Percentiles rank a stretch among this genome's conserved stretches.
Conservation (phyloP, 139 green algal genomes). For the Micractinium sp. region DNA sequence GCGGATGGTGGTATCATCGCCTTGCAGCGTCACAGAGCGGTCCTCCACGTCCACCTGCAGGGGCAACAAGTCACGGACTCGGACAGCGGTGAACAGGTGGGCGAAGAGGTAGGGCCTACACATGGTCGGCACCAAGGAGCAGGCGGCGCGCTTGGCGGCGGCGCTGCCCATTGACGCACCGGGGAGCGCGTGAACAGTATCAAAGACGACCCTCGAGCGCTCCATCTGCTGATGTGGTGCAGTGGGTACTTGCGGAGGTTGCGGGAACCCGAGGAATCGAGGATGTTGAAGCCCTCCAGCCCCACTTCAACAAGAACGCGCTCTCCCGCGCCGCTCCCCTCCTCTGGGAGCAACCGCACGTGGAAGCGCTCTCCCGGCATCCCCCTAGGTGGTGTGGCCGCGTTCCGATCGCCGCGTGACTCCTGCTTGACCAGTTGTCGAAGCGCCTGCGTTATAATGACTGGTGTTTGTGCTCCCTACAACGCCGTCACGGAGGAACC, state of each 20-base stretch:
- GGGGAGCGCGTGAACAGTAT: conserved; percentile 84
- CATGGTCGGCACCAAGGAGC: too few species aligned
- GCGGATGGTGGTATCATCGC: conserved; percentile 69
- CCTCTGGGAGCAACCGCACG: conserved; percentile 36
- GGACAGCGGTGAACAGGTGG: not conserved
- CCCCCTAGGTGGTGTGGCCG: not conserved
- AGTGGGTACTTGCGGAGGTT: conserved; percentile 80
- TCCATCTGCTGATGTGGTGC: conserved; percentile 80
- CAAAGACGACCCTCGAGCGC: conserved; percentile 64
- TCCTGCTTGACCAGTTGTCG: too few species aligned
- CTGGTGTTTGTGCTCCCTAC: too few species aligned
- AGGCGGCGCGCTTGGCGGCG: not conserved
- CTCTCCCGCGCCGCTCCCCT: conserved; percentile 17
- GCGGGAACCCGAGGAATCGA: conserved; percentile 52
- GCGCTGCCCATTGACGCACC: conserved; percentile 15
- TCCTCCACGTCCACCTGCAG: conserved; percentile 83
- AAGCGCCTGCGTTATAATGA: too few species aligned
- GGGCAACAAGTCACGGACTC: too few species aligned
- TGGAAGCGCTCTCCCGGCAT: conserved; percentile 48
- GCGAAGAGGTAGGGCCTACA: not conserved
- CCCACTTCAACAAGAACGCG: conserved; percentile 63
- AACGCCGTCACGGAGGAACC: too few species aligned
- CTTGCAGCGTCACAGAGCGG: conserved; percentile 71
- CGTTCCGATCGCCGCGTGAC: not conserved
- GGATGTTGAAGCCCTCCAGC: conserved; percentile 82